Percentiles rank a stretch among this genome's conserved stretches.
phyloP scores from a whole-genome alignment of 768 basidiomycete genomes.

The Leccinum incarnatum region DNA sequence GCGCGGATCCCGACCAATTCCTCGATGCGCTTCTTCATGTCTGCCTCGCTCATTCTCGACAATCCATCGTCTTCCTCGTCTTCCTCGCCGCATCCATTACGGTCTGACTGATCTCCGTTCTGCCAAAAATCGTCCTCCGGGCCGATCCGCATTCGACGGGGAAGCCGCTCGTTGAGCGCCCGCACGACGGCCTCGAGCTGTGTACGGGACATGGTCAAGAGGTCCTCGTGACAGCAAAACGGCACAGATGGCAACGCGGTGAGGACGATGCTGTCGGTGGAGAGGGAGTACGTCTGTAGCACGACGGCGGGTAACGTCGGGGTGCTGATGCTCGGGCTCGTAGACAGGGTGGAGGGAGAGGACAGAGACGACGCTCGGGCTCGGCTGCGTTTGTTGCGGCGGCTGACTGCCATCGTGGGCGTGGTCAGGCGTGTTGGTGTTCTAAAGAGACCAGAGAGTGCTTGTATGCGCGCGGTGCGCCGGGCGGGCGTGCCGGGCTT shows the following conservation, averaged over 20 bases:
- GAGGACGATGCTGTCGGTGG: constrained; percentile 56
- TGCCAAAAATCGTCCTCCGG: constrained; percentile 30
- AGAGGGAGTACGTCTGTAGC: constrained; percentile 53
- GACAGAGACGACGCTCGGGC: constrained; percentile 4
- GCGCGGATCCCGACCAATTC: constrained; percentile 54
- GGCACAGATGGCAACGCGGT: constrained; percentile 57
- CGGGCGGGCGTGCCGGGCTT: constrained; percentile 9
- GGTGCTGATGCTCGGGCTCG: constrained; percentile 1
- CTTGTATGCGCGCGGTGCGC: constrained; percentile 11
- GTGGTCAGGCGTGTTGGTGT: constrained; percentile 24
- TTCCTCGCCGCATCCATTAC: neutral
- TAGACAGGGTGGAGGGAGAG: constrained; percentile 8
- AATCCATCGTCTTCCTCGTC: constrained; percentile 13
- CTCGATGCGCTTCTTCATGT: constrained; percentile 57
- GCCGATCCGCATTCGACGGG: constrained; percentile 49
- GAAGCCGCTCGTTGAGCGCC: constrained; percentile 56
- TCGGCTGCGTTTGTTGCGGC: constrained; percentile 20
- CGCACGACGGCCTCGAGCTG: constrained; percentile 53
- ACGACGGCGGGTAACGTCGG: constrained; percentile 42
- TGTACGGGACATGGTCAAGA: constrained; percentile 57
- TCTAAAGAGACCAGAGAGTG: constrained; percentile 21
- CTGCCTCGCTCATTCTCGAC: constrained; percentile 34
- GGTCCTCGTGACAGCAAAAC: constrained; percentile 75
- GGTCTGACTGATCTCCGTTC: neutral
- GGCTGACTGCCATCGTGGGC: constrained; percentile 20